Evolutionary conservation across 345 rosid species (phyloP).

Genomic region (Gynandropsis gynandra): DNA sequence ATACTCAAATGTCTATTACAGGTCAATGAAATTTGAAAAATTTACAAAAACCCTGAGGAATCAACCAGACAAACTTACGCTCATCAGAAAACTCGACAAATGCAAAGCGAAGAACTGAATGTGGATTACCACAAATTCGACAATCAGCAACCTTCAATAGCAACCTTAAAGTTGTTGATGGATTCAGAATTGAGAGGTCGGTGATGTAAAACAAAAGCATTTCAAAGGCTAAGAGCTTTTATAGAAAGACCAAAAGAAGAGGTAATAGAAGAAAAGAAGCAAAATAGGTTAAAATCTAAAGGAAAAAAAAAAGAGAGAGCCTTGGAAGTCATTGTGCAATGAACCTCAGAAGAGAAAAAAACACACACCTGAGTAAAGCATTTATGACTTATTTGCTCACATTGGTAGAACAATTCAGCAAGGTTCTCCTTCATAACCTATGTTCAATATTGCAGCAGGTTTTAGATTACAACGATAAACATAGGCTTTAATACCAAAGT

Average conservation of each 20-base stretch:
- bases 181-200: no score
- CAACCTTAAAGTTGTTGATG: no score
- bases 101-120: conserved; percentile 92
- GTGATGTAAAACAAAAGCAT: no score
- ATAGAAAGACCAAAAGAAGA: no score
- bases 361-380: background rate
- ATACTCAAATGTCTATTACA: no score
- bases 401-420: conserved; percentile 66
- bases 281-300: no score
- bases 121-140: conserved; percentile 91
- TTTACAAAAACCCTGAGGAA: background rate
- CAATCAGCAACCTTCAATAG: conserved; percentile 78
- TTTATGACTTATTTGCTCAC: conserved; percentile 66
- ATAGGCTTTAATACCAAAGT: no score
- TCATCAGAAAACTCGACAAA: conserved; percentile 88
- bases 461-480: background rate
- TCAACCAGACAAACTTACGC: conserved; percentile 41
- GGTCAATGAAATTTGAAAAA: background rate
- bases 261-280: no score
- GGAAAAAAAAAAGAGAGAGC: no score
- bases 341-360: background rate
- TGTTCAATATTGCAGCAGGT: conserved; percentile 13
- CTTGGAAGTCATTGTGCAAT: conserved; percentile 6
- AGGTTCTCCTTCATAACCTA: conserved; percentile 88
- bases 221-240: no score